Evolutionary conservation across 2,329 filamentous ascomycete species (phyloP).

Genomic region (Curvularia spicifera): DNA sequence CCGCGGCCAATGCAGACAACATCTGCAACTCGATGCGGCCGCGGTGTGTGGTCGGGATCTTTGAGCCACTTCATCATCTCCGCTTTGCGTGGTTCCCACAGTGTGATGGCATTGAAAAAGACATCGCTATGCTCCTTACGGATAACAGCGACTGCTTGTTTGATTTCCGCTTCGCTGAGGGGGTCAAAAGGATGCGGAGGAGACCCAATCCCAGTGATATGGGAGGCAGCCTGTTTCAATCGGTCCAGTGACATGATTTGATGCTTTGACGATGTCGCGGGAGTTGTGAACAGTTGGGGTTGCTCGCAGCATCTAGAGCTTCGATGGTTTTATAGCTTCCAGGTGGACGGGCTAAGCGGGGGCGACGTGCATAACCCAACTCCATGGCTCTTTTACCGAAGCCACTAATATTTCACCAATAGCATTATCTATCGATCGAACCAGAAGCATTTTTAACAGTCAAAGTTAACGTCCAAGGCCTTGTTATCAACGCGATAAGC

Average conservation of each 20-base stretch:
- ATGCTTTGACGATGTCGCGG: slow-evolving; percentile 40
- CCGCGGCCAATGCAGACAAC: slow-evolving; percentile 80
- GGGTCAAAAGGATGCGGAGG: slow-evolving; percentile 79
- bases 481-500: slow-evolving; percentile 23
- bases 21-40: slow-evolving; percentile 77
- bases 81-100: slow-evolving; percentile 84
- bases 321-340: slow-evolving; percentile 31
- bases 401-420: slow-evolving; percentile 11
- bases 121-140: slow-evolving; percentile 73
- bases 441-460: slow-evolving; percentile 12
- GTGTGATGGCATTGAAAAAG: slow-evolving; percentile 84
- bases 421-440: background rate
- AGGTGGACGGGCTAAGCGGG: slow-evolving; percentile 4
- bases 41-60: slow-evolving; percentile 64
- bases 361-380: slow-evolving; percentile 2
- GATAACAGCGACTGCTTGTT: slow-evolving; percentile 70
- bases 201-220: slow-evolving; percentile 62
- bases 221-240: slow-evolving; percentile 67
- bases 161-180: slow-evolving; percentile 74
- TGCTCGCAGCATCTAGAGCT: background rate
- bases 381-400: background rate
- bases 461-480: slow-evolving; percentile 5
- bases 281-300: slow-evolving; percentile 2
- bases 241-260: slow-evolving; percentile 66
- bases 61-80: slow-evolving; percentile 83